Base-by-base conservation (phyloP, 2,329 filamentous ascomycete genomes). In the Fusarium paranaense region DNA sequence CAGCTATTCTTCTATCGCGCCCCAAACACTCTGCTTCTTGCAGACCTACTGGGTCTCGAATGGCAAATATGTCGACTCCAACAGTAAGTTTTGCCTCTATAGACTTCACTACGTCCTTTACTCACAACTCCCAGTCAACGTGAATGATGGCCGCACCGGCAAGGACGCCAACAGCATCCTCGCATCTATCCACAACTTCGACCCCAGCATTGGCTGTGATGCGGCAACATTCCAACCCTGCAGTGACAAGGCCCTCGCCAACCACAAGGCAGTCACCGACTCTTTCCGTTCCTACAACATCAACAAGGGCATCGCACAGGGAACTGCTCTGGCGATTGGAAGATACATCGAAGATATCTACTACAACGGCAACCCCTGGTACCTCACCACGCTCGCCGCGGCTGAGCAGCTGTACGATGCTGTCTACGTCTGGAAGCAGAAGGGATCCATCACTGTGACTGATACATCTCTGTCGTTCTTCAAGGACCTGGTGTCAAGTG, bases 321-420 rank as follows among this genome's bases (percentile, higher is more conserved):
- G 92, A 22, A 82, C 83, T 18, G 92, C 92, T 9, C 86, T 90
- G 11, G 87, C 90, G 8, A 85, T 93, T 7, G 92, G 93, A 52
- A 86, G 93, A 69, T 94, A 95, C 79, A 83, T 90, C 0, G 92
- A 94, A 80, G 94, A 97, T 76, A 82, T 86, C 5, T 97, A 96
- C 82, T 93, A 92, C 81, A 90, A 90, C 69, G 94, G 93, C 1
- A 95, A 97, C 81, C 94, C 94, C 2, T 97, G 94, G 94, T 94
- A 95, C 77, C 87, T 96, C 14, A 89, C 89, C 76, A 96, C 93
- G 1, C 86, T 95, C 33, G 93, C 93, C 2, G 93, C 93, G 0
- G 94, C 94, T 4, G 94, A 97, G 82, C 92, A 94, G 79, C 88
- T 97, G 4, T 96, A 95, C 80, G 91, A 93, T 76, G 92, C 94